These are phyloP conservation scores for Meyerozyma sp. DNA, from an alignment of 1,139 yeast species.

Conservation along the genomic window DNA sequence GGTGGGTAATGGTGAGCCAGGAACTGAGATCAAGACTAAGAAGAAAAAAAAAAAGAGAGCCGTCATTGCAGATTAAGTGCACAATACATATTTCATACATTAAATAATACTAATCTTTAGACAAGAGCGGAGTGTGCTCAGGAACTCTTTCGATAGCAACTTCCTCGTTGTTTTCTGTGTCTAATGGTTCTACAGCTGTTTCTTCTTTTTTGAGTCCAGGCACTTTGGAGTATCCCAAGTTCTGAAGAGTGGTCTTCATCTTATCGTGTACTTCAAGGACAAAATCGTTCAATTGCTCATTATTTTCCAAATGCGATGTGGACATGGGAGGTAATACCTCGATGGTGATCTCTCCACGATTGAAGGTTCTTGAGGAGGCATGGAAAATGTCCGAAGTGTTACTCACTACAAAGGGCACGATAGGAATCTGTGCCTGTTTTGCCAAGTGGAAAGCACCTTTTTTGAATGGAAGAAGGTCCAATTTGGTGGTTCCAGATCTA, in stretches of 20 bases:
- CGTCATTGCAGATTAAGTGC: neutral
- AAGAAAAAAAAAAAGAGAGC: conserved; percentile 1
- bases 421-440: conserved; percentile 82
- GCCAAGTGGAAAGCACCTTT: conserved; percentile 99
- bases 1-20: neutral
- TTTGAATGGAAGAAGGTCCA: conserved; percentile 79
- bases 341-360: conserved; percentile 55
- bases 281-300: conserved; percentile 53
- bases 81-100: neutral
- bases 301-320: conserved; percentile 49
- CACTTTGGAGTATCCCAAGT: conserved; percentile 28
- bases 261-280: conserved; percentile 31
- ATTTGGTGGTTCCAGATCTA: conserved; percentile 65
- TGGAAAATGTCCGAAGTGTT: conserved; percentile 76
- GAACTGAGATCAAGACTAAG: neutral
- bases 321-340: conserved; percentile 65
- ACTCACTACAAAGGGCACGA: conserved; percentile 81
- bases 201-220: conserved; percentile 5
- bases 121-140: conserved; percentile 22
- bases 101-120: conserved; percentile 9
- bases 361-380: conserved; percentile 51
- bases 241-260: conserved; percentile 26
- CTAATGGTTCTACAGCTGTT: conserved; percentile 3
- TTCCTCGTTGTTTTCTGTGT: conserved; percentile 14
- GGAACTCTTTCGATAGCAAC: conserved; percentile 14